Evolutionary conservation across 768 basidiomycete species (phyloP), one percentile per base, ranked within the genome.

Genomic region (Filobasidium floriforme): DNA sequence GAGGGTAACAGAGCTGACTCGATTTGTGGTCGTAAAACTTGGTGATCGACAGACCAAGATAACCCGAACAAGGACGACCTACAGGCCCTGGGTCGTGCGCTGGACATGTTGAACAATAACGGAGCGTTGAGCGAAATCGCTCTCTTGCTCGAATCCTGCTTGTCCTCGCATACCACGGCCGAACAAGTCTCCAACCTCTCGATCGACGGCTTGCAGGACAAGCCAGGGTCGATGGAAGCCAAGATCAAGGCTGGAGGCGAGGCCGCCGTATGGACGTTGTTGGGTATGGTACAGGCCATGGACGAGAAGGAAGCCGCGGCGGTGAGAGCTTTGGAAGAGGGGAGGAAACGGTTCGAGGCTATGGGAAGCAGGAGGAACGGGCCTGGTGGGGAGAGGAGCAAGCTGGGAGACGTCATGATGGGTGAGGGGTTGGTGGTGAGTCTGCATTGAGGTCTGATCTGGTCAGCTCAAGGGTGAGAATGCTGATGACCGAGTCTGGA

Each of bases 61-160:
- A 93, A 93, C 78, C 85, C 84, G 73, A 87, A 86, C 70, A 71
- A 89, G 32, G 37, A 63, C 44, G 28, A 57, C 44, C 22, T 19
- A 19, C 28, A 64, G 14, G 61, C 67, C 7, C 60, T 68, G 14
- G 14, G 32, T 18, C 62, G 51, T 9, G 67, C 67, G 5, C 67
- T 68, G 3, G 62, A 68, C 29, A 79, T 93, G 18, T 80, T 98
- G 11, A 84, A 86, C 24, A 83, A 84, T 66, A 90, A 91, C 63
- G 92, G 90, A 1, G 89, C 92, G 1, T 79, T 99, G 26, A 87
- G 90, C 1, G 90, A 96, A 74, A 91, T 88, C 14, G 88, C 87
- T 0, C 81, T 92, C 46, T 81, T 94, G 72, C 81, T 98, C 24
- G 94, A 99, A 80, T 91, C 91, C 15, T 90, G 91, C 43, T 89